Evolutionary conservation across 768 basidiomycete genomes (phyloP), one percentile per base, ranked within the genome.

Genomic region (Hortiboletus campestris): DNA sequence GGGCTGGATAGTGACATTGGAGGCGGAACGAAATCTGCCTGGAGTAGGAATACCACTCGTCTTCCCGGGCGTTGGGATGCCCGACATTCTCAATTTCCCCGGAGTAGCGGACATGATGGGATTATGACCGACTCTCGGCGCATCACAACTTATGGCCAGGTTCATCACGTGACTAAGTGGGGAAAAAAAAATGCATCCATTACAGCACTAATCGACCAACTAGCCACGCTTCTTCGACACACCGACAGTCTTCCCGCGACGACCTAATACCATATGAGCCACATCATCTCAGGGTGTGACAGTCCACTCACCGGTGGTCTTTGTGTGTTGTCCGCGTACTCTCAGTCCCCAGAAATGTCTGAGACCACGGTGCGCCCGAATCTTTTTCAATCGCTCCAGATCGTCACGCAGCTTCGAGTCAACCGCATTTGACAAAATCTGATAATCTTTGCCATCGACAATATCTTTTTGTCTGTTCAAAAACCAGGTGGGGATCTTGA

Each of bases 401-500:
- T 99, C 97, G 38, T 98, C 97, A 76, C 97, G 92, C 62, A 98
- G 81, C 79, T 98, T 98, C 57, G 94, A 95, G 81, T 98, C 97
- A 46, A 99, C 91, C 63, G 84, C 84, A 78, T 98, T 98, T 56
- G 97, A 97, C 52, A 99, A 79, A 53, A 97, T 89, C 78, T 99
- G 97, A 47, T 83, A 86, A 79, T 94, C 87, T 78, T 98, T 98
- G 73, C 97, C 97, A 63, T 98, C 97, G 59, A 92, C 84, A 51
- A 97, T 94, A 72, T 98, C 96, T 75, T 92, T 92, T 75, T 98
- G 97, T 76, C 97, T 92, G 85, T 98, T 99, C 74, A 98, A 76
- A 85, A 99, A 98, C 96, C 96, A 99, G 40, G 86, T 84, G 17
- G 97, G 97, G 73, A 99, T 97, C 83, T 99, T 99, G 88, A 96